phyloP scores from a whole-genome alignment of 2,329 filamentous ascomycete species.

The Xylariaceae sp. region DNA sequence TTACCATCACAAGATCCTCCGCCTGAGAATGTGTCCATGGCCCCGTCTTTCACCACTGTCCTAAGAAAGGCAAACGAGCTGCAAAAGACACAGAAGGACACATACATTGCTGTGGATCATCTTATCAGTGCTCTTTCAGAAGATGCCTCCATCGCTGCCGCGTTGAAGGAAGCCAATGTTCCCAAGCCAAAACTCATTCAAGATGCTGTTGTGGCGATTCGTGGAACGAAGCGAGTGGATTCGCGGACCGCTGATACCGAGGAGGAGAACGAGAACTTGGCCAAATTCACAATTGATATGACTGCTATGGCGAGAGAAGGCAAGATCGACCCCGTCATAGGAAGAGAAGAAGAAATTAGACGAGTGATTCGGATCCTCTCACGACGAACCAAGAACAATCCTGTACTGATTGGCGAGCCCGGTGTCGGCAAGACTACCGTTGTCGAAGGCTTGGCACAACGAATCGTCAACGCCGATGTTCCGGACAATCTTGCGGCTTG shows the following conservation, averaged over 20 bases:
- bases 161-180: slow-evolving; percentile 85
- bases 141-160: slow-evolving; percentile 74
- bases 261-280: slow-evolving; percentile 90
- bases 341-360: slow-evolving; percentile 93
- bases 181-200: slow-evolving; percentile 91
- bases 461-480: slow-evolving; percentile 96
- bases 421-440: slow-evolving; percentile 99
- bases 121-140: slow-evolving; percentile 86
- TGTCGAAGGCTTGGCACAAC: slow-evolving; percentile 91
- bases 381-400: slow-evolving; percentile 97
- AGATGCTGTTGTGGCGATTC: slow-evolving; percentile 87
- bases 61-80: slow-evolving; percentile 85
- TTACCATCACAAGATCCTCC: slow-evolving; percentile 94
- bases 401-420: slow-evolving; percentile 94
- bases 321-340: slow-evolving; percentile 97
- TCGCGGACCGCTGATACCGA: slow-evolving; percentile 95
- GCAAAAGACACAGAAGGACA: slow-evolving; percentile 97
- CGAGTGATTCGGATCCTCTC: slow-evolving; percentile 91
- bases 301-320: slow-evolving; percentile 94
- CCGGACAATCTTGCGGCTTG: slow-evolving; percentile 94
- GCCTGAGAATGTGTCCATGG: slow-evolving; percentile 84
- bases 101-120: slow-evolving; percentile 92
- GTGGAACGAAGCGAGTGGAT: slow-evolving; percentile 91
- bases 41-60: slow-evolving; percentile 81
- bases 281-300: slow-evolving; percentile 99